These are phyloP conservation scores for Carex scoparia DNA, from an alignment of 176 grass and related monocot genomes.

Conservation along the genomic window DNA sequence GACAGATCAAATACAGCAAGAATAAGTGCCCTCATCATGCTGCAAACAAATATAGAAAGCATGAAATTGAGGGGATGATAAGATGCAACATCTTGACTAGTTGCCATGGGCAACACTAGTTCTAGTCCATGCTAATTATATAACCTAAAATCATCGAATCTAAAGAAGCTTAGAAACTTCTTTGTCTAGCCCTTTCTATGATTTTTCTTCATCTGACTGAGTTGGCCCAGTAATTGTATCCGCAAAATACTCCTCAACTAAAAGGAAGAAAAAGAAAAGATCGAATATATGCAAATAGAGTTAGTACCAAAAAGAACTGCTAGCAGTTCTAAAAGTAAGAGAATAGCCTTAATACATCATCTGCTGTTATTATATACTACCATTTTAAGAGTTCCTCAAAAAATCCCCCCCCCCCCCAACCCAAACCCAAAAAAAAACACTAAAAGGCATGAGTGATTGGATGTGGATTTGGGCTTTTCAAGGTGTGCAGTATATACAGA, in stretches of 20 bases:
- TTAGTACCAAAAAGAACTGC: background rate
- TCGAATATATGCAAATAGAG: background rate
- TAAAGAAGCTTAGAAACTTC: constrained; percentile 6
- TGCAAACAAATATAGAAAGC: background rate
- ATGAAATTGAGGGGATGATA: background rate
- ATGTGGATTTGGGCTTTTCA: background rate
- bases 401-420: background rate
- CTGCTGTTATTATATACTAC: background rate
- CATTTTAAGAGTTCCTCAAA: background rate
- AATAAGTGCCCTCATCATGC: constrained; percentile 7
- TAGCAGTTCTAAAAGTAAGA: background rate
- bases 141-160: constrained; percentile 9
- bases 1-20: constrained; percentile 27
- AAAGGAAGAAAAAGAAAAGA: background rate
- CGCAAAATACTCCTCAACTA: constrained; percentile 85
- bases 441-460: too few relatives aligned
- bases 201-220: constrained; percentile 89
- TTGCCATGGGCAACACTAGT: background rate
- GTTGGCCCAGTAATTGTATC: constrained; percentile 64
- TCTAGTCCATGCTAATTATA: constrained; percentile 14
- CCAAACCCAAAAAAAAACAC: too few relatives aligned
- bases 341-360: background rate
- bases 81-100: constrained; percentile 10
- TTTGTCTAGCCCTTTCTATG: constrained; percentile 17
- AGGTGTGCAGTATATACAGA: background rate